Percentiles rank a stretch among this genome's conserved stretches.
Evolutionary conservation across 495 filamentous ascomycete genomes (phyloP).

Genomic region (Trypethelium eluteriae): DNA sequence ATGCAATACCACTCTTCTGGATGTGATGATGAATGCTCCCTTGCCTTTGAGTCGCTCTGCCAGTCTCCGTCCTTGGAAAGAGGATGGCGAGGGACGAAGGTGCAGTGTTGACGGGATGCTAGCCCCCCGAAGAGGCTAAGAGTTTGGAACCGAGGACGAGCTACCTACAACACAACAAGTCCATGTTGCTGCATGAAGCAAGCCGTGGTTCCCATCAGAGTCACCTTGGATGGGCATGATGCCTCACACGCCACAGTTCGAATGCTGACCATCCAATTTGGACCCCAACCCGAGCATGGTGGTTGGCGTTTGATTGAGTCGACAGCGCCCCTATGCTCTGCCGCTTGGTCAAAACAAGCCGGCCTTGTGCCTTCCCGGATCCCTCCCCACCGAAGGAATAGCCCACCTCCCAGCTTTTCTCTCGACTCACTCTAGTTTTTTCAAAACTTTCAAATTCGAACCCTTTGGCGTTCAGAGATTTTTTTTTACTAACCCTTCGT

Average conservation of each 20-base stretch:
- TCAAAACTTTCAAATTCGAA: neutral
- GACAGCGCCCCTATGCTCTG: neutral
- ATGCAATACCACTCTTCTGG: neutral
- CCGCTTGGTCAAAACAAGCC: conserved; percentile 4
- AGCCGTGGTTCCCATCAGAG: neutral
- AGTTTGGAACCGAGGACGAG: conserved; percentile 1
- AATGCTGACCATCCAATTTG: neutral
- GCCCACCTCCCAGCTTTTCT: neutral
- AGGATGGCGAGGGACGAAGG: neutral
- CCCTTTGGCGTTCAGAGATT: conserved; percentile 14
- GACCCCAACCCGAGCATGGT: neutral
- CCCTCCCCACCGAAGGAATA: neutral
- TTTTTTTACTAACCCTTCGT: conserved; percentile 11
- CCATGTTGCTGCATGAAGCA: neutral
- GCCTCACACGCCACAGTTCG: neutral
- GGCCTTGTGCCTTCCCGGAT: conserved; percentile 7
- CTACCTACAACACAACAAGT: neutral
- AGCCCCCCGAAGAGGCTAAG: neutral
- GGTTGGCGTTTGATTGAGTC: neutral
- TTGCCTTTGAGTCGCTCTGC: neutral
- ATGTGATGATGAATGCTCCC: neutral
- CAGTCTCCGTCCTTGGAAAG: neutral
- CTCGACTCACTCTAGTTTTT: conserved; percentile 7
- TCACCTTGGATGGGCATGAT: neutral
- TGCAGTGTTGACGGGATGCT: neutral